Conservation (phyloP, 352 stramenopile species). For the Globisporangium sylvaticum region DNA sequence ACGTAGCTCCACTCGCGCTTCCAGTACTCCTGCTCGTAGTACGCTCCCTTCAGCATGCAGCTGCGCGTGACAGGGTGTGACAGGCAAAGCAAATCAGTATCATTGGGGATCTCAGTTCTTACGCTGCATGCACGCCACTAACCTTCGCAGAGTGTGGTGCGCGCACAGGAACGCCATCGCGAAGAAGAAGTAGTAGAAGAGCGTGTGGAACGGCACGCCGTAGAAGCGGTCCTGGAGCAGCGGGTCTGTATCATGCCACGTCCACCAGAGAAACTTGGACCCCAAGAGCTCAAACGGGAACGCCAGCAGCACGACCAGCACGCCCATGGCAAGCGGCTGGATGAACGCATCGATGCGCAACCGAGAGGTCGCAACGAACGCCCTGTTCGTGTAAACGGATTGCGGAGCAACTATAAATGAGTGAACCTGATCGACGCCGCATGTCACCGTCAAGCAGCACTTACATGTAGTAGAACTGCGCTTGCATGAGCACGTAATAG, state of each 20-base stretch:
- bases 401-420: too few species aligned
- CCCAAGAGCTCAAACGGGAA: slow-evolving; percentile 78
- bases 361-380: slow-evolving; percentile 64
- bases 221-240: slow-evolving; percentile 56
- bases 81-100: background rate
- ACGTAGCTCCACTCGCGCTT: slow-evolving; percentile 63
- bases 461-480: slow-evolving; percentile 79
- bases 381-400: slow-evolving; percentile 23
- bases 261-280: slow-evolving; percentile 84
- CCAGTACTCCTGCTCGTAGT: slow-evolving; percentile 63
- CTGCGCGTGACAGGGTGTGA: slow-evolving; percentile 17
- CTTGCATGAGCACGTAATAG: slow-evolving; percentile 63
- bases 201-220: slow-evolving; percentile 54
- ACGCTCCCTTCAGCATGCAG: slow-evolving; percentile 45
- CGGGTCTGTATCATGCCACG: slow-evolving; percentile 79
- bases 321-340: slow-evolving; percentile 65
- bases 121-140: background rate
- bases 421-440: too few species aligned
- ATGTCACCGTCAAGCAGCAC: too few species aligned
- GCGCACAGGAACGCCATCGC: slow-evolving; percentile 41
- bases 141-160: slow-evolving; percentile 63
- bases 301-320: slow-evolving; percentile 45
- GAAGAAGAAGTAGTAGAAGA: slow-evolving; percentile 73
- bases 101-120: background rate
- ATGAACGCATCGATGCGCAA: slow-evolving; percentile 70